Evolutionary conservation across 1,284 basidiomycete genomes (phyloP), one percentile per base, ranked within the genome.

Genomic region (Pholiota adiposa): DNA sequence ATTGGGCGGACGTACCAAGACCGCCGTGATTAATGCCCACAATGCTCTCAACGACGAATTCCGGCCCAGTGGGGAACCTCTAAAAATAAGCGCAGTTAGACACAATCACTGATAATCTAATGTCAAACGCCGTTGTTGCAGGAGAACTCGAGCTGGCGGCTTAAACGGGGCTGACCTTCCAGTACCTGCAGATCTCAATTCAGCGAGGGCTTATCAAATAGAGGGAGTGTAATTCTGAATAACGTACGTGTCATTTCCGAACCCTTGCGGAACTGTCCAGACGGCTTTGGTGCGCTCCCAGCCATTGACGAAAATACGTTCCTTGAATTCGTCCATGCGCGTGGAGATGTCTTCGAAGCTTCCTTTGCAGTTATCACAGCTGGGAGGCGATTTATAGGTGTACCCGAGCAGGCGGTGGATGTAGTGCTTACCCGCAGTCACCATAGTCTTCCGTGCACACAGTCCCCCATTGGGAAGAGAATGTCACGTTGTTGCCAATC

Each of bases 261-360:
- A 92, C 0, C 82, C 90, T 71, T 92, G 90, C 0, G 90, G 88
- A 0, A 92, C 90, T 1, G 85, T 84, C 90, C 90, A 92, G 1
- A 91, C 79, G 0, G 84, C 79, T 67, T 87, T 85, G 2, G 79
- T 81, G 14, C 82, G 75, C 52, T 85, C 85, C 83, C 88, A 87
- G 4, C 89, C 89, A 46, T 86, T 79, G 49, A 79, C 77, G 63
- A 82, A 78, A 23, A 88, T 73, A 16, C 88, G 78, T 34, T 85
- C 74, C 21, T 73, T 67, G 70, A 87, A 92, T 59, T 84, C 77
- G 56, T 88, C 84, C 78, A 90, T 84, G 23, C 90, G 79, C 0
- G 75, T 77, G 9, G 83, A 80, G 63, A 92, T 87, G 66, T 90
- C 88, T 54, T 84, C 81, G 60, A 87, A 85, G 25, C 70, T 67